Percentiles rank a stretch among this genome's conserved stretches.
phyloP scores from a whole-genome alignment of 1,284 basidiomycete species.

The Hymenochaete sp. region DNA sequence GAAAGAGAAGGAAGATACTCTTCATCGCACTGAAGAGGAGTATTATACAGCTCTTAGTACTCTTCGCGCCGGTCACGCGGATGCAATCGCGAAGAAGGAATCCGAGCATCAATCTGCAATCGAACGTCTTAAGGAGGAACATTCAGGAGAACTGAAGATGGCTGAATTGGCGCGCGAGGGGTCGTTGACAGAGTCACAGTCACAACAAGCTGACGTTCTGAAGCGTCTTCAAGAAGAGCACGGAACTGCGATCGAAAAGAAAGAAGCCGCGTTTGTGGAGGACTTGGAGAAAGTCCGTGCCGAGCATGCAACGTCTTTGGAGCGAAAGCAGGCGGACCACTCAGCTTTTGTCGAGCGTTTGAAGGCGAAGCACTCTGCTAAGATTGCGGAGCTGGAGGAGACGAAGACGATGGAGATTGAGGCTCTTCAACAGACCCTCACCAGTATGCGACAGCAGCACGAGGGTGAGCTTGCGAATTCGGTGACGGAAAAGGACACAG shows the following conservation, averaged over 20 bases:
- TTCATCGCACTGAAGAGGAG: conserved; percentile 66
- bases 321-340: conserved; percentile 53
- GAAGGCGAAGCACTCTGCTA: conserved; percentile 33
- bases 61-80: conserved; percentile 58
- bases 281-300: conserved; percentile 54
- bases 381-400: conserved; percentile 28
- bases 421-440: conserved; percentile 32
- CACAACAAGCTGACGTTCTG: conserved; percentile 50
- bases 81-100: conserved; percentile 49
- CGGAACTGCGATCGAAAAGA: conserved; percentile 49
- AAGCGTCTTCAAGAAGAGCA: conserved; percentile 63
- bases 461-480: conserved; percentile 31
- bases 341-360: conserved; percentile 33
- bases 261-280: conserved; percentile 53
- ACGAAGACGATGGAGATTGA: conserved; percentile 36
- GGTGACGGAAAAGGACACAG: conserved; percentile 42
- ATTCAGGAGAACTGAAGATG: conserved; percentile 57
- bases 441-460: conserved; percentile 33
- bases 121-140: conserved; percentile 63
- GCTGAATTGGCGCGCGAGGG: conserved; percentile 67
- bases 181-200: conserved; percentile 61
- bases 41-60: conserved; percentile 71
- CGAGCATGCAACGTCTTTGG: conserved; percentile 46
- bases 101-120: conserved; percentile 51
- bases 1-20: conserved; percentile 52